Evolutionary conservation across 148 eudicot species (phyloP), one percentile per base, ranked within the genome.

Genomic region (Rhododendron ferrugineum): DNA sequence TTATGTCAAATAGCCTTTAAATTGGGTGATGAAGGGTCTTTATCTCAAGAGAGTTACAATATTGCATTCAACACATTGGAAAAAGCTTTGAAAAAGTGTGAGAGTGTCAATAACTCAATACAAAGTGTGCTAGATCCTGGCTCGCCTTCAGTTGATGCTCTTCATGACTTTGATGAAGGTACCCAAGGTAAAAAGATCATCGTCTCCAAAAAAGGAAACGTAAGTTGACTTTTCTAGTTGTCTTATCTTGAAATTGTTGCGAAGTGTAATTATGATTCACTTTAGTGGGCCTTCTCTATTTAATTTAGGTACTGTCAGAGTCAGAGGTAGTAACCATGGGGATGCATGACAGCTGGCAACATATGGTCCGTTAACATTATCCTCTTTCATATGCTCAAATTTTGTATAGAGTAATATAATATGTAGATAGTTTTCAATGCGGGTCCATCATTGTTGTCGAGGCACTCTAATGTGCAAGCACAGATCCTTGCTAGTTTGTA

Each of bases 21-120:
- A 80, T 23, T 88, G 54, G 84, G 87, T 46, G 89, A 88, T 78
- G 87, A 85, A 76, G 89, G 86, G 26, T 88, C 89, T 42, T 56
- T 88, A 79, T 88, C 87, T 70, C 64, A 74, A 76, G 87, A 82
- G 52, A 83, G 85, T 83, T 88, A 88, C 52, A 52, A 46, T 26
- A 62, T 85, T 52, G 89, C 88, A 78, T 83, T 56, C 78, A 66
- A 83, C 34, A 84, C 87, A 14, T 76, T 88, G 70, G 87, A 85
- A 79, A 85, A 70, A 79, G 80, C 89, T 64, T 76, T 88, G 84
- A 78, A 66, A 36, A 84, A 83, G 70, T 88, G 86, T 85, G 86
- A 66, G 86, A 80, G 44, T 30, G 72, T 60, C 64, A 88, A 85
- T 30, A 54, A 56, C 75, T 85, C 84, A 6, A 42, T 83, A n/a